Evolutionary conservation across 2,329 filamentous ascomycete genomes (phyloP), one percentile per base, ranked within the genome.

Genomic region (Fulvia fulva): DNA sequence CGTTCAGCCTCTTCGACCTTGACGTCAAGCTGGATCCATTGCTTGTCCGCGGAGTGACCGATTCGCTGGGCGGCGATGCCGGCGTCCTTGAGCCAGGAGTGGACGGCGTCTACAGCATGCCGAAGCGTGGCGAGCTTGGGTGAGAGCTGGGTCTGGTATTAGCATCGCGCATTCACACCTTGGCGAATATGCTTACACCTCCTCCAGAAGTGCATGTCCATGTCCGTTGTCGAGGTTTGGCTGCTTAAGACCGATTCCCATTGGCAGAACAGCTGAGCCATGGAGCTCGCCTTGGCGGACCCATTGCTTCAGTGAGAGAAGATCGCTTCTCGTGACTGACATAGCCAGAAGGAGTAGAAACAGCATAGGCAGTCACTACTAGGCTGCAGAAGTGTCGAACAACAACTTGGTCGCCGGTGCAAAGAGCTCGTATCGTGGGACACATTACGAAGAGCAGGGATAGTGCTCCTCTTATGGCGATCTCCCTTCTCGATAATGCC

Each of bases 191-290:
- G n/a, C 46, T 14, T 50, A 58, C 56, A 58, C 19, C 14, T 58
- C 51, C 8, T 58, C 51, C 19, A 58, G 21, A 16, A 58, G 28
- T 9, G 28, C 45, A 25, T 41, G 26, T 34, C 44, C 56, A 19
- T 55, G 21, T n/a, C 75, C 77, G 16, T 73, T 70, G 12, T 78
- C 73, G 14, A 80, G 63, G 55, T 80, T 79, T 26, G 69, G 70
- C 64, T 80, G 78, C n/a, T 71, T 73, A 51, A 80, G 61, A 19
- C 76, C 77, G 62, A 80, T 78, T n/a, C 76, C 72, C 65, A 80
- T 75, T 1, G 77, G 77, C 47, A 80, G 63, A 19, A 72, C 66
- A 0, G 71, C 62, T 75, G 66, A 34, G n/a, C 57, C 56, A 70
- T 19, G 8, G 3, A 57, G 12, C 14, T 43, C 50, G 22, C 25